Evolutionary conservation across 2,329 filamentous ascomycete species (phyloP).

Genomic region (Fusarium poae): DNA sequence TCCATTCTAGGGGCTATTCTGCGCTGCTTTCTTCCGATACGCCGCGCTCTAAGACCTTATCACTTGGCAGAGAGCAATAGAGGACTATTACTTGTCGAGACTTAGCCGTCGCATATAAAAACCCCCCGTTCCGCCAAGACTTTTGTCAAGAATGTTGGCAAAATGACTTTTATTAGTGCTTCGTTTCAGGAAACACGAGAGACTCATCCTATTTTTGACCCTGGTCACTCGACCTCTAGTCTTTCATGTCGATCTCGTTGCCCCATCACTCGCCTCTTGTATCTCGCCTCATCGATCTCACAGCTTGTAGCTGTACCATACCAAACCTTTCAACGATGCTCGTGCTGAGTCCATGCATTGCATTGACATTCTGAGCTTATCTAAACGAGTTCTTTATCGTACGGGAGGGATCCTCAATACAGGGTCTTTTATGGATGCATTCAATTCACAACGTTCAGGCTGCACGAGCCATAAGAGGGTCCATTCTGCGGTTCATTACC

Average conservation of each 20-base stretch:
- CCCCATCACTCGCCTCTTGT: slow-evolving; percentile 13
- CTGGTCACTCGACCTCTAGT: slow-evolving; percentile 1
- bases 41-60: slow-evolving; percentile 10
- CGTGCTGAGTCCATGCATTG: slow-evolving; percentile 1
- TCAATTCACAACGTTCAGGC: not conserved
- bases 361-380: slow-evolving; percentile 7
- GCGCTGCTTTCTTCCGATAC: slow-evolving; percentile 3
- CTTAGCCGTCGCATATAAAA: slow-evolving; percentile 24
- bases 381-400: slow-evolving; percentile 2
- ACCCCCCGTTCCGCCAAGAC: slow-evolving; percentile 27
- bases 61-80: slow-evolving; percentile 23
- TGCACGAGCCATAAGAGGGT: not conserved
- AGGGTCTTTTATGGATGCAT: not conserved
- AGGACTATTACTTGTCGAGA: slow-evolving; percentile 20
- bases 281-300: not conserved
- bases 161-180: slow-evolving; percentile 11
- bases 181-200: slow-evolving; percentile 7
- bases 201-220: slow-evolving; percentile 15
- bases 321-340: not conserved
- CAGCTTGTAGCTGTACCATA: slow-evolving; percentile 11
- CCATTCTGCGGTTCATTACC: not conserved
- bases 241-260: slow-evolving; percentile 14
- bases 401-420: not conserved
- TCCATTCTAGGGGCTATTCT: slow-evolving; percentile 17
- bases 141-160: slow-evolving; percentile 24